Conservation (phyloP, 768 basidiomycete genomes). For the Leccinum uliginosum region DNA sequence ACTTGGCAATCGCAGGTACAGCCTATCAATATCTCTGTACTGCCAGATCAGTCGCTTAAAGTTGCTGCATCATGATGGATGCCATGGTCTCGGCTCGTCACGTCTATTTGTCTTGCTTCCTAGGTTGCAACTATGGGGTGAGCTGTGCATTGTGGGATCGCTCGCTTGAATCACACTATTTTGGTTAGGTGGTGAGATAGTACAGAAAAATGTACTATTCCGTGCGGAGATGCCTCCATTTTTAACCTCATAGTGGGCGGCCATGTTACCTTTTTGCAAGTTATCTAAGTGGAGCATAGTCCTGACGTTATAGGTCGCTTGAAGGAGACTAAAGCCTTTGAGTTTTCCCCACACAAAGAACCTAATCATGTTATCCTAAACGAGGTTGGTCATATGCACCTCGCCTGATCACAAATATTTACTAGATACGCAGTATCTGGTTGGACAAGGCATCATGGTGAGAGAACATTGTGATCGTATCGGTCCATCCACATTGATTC, state of each 20-base stretch:
- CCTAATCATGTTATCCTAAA: constrained; percentile 92
- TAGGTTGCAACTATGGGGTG: constrained; percentile 76
- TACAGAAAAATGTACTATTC: constrained; percentile 63
- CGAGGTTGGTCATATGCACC: constrained; percentile 46
- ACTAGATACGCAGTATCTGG: constrained; percentile 54
- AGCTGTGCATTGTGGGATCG: neutral
- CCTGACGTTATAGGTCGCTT: constrained; percentile 76
- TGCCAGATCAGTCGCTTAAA: constrained; percentile 2
- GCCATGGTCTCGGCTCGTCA: neutral
- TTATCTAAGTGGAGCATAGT: constrained; percentile 37
- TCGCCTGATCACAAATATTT: constrained; percentile 8
- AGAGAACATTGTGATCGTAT: constrained; percentile 17
- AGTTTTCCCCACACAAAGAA: constrained; percentile 53
- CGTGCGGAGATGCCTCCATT: constrained; percentile 68
- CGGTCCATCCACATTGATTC: constrained; percentile 2
- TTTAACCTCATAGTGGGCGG: constrained; percentile 58
- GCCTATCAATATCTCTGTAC: neutral
- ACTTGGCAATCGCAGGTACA: constrained; percentile 25
- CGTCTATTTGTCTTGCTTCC: neutral
- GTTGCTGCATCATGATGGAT: neutral
- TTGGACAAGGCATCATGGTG: constrained; percentile 94
- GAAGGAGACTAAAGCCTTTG: constrained; percentile 57
- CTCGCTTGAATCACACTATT: constrained; percentile 3
- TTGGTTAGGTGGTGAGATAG: constrained; percentile 65
- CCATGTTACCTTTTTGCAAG: neutral